Evolutionary conservation across 345 rosid genomes (phyloP).

Genomic region (Salix arbutifolia): DNA sequence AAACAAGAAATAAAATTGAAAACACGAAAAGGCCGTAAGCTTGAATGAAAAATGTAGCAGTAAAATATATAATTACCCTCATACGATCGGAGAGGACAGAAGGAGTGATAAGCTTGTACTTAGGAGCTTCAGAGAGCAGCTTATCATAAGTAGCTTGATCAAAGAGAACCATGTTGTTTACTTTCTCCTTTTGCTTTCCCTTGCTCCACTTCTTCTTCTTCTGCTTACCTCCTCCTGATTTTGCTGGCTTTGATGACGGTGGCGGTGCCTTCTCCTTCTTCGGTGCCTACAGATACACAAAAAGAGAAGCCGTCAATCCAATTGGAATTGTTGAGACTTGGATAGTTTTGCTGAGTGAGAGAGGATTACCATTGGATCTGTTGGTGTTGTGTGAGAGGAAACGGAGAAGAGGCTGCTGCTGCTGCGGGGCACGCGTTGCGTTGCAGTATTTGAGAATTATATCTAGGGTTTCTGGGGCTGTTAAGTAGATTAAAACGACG

Average conservation of each 20-base stretch:
- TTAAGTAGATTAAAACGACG: neutral
- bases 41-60: neutral
- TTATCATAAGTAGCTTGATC: constrained; percentile 31
- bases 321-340: neutral
- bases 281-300: constrained; percentile 33
- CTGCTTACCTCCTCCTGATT: constrained; percentile 54
- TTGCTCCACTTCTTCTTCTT: constrained; percentile 50
- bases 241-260: constrained; percentile 51
- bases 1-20: neutral
- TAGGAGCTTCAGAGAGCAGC: constrained; percentile 28
- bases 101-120: constrained; percentile 32
- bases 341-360: neutral
- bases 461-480: neutral
- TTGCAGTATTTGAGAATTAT: neutral
- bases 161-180: constrained; percentile 31
- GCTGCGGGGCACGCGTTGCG: neutral
- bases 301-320: neutral
- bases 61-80: constrained; percentile 7
- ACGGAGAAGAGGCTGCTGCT: neutral
- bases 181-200: constrained; percentile 35
- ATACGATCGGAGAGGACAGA: constrained; percentile 30
- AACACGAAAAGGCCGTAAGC: neutral
- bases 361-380: constrained; percentile 4
- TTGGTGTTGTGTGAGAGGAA: neutral
- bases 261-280: constrained; percentile 55